Conservation (phyloP, 768 basidiomycete species). For the Mycena filopes region DNA sequence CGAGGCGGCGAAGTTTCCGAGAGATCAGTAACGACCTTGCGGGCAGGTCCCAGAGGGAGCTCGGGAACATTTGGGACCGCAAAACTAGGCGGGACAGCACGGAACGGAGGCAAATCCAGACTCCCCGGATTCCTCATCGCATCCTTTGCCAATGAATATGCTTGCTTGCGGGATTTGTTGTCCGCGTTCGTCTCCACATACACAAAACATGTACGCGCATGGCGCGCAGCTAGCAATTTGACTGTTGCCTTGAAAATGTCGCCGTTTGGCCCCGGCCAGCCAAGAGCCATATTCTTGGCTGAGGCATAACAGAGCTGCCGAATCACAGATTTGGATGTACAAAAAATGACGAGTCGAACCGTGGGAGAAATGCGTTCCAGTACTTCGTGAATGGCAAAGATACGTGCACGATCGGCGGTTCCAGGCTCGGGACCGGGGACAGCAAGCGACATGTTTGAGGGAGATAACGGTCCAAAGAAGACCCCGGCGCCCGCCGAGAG, state of each 20-base stretch:
- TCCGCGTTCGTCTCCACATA: background rate
- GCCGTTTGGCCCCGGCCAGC: background rate
- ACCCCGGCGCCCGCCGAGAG: background rate
- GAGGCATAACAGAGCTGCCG: background rate
- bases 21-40: background rate
- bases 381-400: background rate
- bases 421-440: background rate
- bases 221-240: background rate
- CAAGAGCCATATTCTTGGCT: background rate
- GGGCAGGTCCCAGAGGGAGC: background rate
- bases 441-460: background rate
- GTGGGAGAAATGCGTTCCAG: background rate
- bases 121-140: background rate
- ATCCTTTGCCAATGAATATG: background rate
- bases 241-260: constrained; percentile 2
- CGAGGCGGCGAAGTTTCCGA: background rate
- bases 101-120: background rate
- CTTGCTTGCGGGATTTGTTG: background rate
- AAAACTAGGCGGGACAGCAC: background rate
- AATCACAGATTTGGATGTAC: background rate
- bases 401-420: background rate
- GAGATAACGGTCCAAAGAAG: background rate
- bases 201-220: background rate
- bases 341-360: background rate
- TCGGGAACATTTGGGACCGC: too few species aligned